Evolutionary conservation across 805 yeast genomes (phyloP).

Genomic region (Saccharomycopsis guyanensis): DNA sequence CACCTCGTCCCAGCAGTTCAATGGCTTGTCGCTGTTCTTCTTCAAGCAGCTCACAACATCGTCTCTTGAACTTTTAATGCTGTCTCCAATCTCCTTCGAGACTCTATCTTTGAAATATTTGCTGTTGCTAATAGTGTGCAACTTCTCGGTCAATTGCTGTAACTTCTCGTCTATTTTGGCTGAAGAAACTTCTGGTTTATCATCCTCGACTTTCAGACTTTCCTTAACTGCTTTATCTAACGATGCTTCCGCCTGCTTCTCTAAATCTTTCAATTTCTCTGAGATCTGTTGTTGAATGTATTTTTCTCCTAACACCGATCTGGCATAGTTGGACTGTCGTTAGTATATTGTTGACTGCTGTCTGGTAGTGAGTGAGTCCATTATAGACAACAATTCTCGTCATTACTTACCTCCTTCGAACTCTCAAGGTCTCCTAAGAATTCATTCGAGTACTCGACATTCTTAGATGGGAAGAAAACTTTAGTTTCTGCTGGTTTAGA

Average conservation of each 20-base stretch:
- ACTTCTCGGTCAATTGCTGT: conserved; percentile 29
- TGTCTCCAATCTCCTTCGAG: conserved; percentile 29
- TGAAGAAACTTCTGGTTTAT: conserved; percentile 28
- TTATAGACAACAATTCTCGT: conserved; percentile 6
- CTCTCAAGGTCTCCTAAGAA: conserved; percentile 56
- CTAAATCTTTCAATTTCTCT: conserved; percentile 46
- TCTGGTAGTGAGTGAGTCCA: too few relatives aligned
- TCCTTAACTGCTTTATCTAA: conserved; percentile 44
- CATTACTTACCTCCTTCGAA: conserved; percentile 41
- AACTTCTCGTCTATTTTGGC: conserved; percentile 35
- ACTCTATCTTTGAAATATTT: conserved; percentile 22
- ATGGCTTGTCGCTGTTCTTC: conserved; percentile 53
- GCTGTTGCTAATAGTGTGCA: conserved; percentile 26
- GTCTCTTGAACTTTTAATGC: conserved; percentile 39
- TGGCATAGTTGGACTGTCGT: conserved; percentile 50
- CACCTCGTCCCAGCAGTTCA: conserved; percentile 80
- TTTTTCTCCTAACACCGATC: conserved; percentile 61
- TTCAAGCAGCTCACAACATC: conserved; percentile 53
- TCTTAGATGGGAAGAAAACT: conserved; percentile 59
- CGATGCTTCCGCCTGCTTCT: conserved; percentile 41
- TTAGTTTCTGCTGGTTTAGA: conserved; percentile 55
- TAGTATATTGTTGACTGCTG: background rate
- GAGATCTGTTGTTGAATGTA: conserved; percentile 60
- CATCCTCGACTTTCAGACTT: conserved; percentile 32
- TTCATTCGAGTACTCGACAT: conserved; percentile 60